Conservation (phyloP, 192 early-diverging fungal species). For the Podochytrium sp. region DNA sequence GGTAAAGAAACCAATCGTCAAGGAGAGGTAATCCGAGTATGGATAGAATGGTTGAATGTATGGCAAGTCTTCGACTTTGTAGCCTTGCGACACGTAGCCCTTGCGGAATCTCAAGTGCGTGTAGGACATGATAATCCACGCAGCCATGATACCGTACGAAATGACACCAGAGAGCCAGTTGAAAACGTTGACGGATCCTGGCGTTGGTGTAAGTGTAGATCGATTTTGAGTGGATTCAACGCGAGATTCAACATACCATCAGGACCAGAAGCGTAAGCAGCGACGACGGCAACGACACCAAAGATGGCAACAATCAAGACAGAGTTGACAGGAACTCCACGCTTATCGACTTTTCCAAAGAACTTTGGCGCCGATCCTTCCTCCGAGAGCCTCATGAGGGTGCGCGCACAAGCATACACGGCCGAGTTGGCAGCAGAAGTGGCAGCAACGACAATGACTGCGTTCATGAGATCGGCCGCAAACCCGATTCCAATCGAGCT, state of each 20-base stretch:
- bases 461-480: constrained; percentile 72
- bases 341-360: constrained; percentile 48
- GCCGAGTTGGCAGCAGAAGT: constrained; percentile 77
- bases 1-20: constrained; percentile 11
- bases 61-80: constrained; percentile 25
- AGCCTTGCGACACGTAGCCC: constrained; percentile 19
- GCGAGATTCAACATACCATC: constrained; percentile 47
- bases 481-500: constrained; percentile 54
- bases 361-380: constrained; percentile 67
- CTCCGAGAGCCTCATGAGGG: constrained; percentile 61
- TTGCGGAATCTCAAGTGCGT: constrained; percentile 49
- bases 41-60: constrained; percentile 32
- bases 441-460: constrained; percentile 70
- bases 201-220: too few species aligned
- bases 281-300: constrained; percentile 36
- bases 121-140: constrained; percentile 25
- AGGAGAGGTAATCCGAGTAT: constrained; percentile 19
- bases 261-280: background rate
- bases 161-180: constrained; percentile 40
- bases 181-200: constrained; percentile 51
- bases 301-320: constrained; percentile 56
- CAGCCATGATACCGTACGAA: constrained; percentile 7
- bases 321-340: constrained; percentile 69
- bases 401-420: constrained; percentile 73
- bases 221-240: constrained; percentile 56